Conservation (phyloP, 2,329 filamentous ascomycete species). For the Monosporascus sp. region DNA sequence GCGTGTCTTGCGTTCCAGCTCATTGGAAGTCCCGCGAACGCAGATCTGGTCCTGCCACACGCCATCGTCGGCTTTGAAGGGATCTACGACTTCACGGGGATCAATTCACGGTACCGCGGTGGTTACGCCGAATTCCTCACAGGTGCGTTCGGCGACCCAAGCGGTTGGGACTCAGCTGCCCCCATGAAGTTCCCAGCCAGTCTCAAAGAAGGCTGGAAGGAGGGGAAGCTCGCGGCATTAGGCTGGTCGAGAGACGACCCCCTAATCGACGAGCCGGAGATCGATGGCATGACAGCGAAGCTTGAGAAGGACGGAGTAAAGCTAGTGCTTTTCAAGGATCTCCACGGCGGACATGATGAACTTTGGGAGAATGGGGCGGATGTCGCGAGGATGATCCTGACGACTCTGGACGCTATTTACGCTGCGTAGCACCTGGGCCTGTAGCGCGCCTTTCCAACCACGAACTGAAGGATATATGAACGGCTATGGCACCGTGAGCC, state of each 20-base stretch:
- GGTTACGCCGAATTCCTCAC: conserved; percentile 52
- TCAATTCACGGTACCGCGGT: conserved; percentile 41
- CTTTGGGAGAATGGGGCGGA: conserved; percentile 57
- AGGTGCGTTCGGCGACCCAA: conserved; percentile 55
- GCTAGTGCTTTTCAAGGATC: conserved; percentile 35
- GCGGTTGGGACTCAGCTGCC: conserved; percentile 48
- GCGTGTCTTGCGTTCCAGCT: conserved; percentile 59
- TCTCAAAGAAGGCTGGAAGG: conserved; percentile 34
- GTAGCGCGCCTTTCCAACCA: background rate
- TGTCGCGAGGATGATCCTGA: conserved; percentile 41
- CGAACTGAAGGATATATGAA: too few species aligned
- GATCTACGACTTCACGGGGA: conserved; percentile 57
- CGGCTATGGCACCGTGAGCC: too few species aligned
- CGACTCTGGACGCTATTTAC: conserved; percentile 8
- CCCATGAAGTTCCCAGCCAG: conserved; percentile 40
- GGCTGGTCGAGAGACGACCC: conserved; percentile 43
- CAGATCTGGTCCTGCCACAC: conserved; percentile 34
- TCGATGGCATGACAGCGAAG: conserved; percentile 47
- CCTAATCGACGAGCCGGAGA: conserved; percentile 52
- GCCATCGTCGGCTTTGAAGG: conserved; percentile 59
- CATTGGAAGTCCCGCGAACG: conserved; percentile 19
- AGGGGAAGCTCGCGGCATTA: conserved; percentile 28
- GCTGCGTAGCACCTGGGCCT: background rate
- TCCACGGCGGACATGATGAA: conserved; percentile 56
- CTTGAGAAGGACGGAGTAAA: conserved; percentile 35